phyloP scores from a whole-genome alignment of 2,329 filamentous ascomycete genomes.

The Furcasterigmium furcatum region DNA sequence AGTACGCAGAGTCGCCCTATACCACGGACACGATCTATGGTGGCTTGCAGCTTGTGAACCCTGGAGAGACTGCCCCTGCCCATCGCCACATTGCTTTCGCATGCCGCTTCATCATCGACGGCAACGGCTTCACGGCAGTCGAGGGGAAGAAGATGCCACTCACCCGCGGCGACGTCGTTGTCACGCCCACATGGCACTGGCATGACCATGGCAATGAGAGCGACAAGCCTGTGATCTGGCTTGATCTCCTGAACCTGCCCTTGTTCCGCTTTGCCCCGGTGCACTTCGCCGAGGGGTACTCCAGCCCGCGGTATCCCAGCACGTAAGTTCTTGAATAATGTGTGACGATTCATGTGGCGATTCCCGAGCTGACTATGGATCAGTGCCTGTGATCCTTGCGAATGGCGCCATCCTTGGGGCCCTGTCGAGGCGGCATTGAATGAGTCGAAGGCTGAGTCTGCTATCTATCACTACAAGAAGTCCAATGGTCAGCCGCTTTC shows the following conservation, averaged over 20 bases:
- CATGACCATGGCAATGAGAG: slow-evolving; percentile 60
- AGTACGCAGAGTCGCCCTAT: slow-evolving; percentile 40
- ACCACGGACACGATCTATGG: slow-evolving; percentile 58
- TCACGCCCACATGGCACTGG: slow-evolving; percentile 57
- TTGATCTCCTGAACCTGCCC: slow-evolving; percentile 54
- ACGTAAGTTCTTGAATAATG: slow-evolving; percentile 21
- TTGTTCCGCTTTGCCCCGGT: slow-evolving; percentile 46
- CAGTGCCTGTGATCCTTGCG: slow-evolving; percentile 27
- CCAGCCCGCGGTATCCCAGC: slow-evolving; percentile 44
- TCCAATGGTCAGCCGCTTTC: slow-evolving; percentile 28
- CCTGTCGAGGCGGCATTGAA: slow-evolving; percentile 36
- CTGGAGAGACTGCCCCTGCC: slow-evolving; percentile 51
- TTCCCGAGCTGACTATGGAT: neutral
- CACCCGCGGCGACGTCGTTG: slow-evolving; percentile 49
- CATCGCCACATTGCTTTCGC: slow-evolving; percentile 56
- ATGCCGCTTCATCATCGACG: slow-evolving; percentile 55
- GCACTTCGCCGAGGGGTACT: slow-evolving; percentile 51
- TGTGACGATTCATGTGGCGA: neutral
- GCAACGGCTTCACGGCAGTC: slow-evolving; percentile 54
- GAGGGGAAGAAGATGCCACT: slow-evolving; percentile 50
- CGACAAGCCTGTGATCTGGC: slow-evolving; percentile 51
- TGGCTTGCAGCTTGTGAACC: slow-evolving; percentile 54
- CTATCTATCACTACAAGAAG: slow-evolving; percentile 31
- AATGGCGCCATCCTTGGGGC: slow-evolving; percentile 41
- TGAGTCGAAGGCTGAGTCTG: slow-evolving; percentile 18